Percentiles rank a stretch among this genome's conserved stretches.
Evolutionary conservation across 1,139 yeast species (phyloP).

Genomic region (Zhuliangozyma blackwelliae): DNA sequence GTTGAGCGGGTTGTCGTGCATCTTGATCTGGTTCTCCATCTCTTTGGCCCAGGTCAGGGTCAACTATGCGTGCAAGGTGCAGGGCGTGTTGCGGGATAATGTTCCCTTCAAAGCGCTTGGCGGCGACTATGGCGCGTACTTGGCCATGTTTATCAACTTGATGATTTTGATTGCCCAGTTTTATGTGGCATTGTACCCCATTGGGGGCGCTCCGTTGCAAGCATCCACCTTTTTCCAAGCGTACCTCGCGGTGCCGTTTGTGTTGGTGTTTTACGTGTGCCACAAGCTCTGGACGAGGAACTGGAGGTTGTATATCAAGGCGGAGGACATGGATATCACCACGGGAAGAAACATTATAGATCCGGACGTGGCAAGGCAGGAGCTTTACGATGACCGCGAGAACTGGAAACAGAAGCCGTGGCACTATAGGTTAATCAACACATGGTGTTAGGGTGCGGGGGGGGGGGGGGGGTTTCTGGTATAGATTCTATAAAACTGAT

Average conservation of each 20-base stretch:
- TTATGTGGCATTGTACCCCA: constrained; percentile 28
- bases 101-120: constrained; percentile 23
- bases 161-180: constrained; percentile 32
- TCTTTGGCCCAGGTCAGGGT: constrained; percentile 26
- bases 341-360: constrained; percentile 30
- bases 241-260: constrained; percentile 27
- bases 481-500: no score
- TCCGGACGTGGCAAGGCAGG: constrained; percentile 20
- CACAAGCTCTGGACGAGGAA: constrained; percentile 24
- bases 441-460: constrained; percentile 18
- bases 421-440: constrained; percentile 14
- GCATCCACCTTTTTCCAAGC: constrained; percentile 27
- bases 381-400: constrained; percentile 14
- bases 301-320: constrained; percentile 21
- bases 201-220: constrained; percentile 18
- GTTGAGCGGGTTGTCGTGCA: constrained; percentile 32
- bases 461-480: background rate
- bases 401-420: constrained; percentile 12
- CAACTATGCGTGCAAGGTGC: constrained; percentile 23
- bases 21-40: constrained; percentile 35
- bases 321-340: constrained; percentile 26
- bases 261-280: constrained; percentile 20
- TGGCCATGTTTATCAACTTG: constrained; percentile 25
- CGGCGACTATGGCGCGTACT: constrained; percentile 33
- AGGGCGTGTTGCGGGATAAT: constrained; percentile 19